A percentile compares a stretch with the other conserved stretches of the same genome.
phyloP scores from a whole-genome alignment of 2,329 filamentous ascomycete genomes.

The Fusarium decemcellulare region DNA sequence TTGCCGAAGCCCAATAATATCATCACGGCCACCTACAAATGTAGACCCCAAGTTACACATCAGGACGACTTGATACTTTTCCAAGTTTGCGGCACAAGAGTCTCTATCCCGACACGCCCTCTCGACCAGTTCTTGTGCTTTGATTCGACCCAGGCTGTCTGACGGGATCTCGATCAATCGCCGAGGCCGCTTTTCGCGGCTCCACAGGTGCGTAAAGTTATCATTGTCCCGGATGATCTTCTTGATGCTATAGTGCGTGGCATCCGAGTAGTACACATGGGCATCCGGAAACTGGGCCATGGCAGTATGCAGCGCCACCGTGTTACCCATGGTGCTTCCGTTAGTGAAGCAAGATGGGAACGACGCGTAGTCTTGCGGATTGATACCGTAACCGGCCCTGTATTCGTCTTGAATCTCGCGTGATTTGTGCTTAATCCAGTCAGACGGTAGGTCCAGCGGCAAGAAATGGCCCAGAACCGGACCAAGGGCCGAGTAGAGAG shows the following conservation, averaged over 20 bases:
- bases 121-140: not conserved
- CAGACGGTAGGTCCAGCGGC: not conserved
- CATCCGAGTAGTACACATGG: not conserved
- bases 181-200: not conserved
- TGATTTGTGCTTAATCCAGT: not conserved
- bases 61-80: not conserved
- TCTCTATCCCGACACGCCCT: not conserved
- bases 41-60: not conserved
- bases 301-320: not conserved
- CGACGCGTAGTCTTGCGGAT: not conserved
- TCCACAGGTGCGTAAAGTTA: not conserved
- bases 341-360: not conserved
- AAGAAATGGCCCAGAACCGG: not conserved
- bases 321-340: not conserved
- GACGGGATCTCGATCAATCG: not conserved
- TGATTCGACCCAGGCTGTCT: not conserved
- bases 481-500: not conserved
- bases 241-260: not conserved
- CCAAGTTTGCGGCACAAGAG: not conserved
- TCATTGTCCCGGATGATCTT: not conserved
- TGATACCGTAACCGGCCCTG: not conserved
- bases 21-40: not conserved
- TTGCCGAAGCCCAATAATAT: not conserved
- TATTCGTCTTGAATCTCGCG: not conserved
- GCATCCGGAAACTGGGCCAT: not conserved